A percentile compares a stretch with the other conserved stretches of the same genome.
Conservation (phyloP, 176 grass and related monocot species). For the Poa annua region DNA sequence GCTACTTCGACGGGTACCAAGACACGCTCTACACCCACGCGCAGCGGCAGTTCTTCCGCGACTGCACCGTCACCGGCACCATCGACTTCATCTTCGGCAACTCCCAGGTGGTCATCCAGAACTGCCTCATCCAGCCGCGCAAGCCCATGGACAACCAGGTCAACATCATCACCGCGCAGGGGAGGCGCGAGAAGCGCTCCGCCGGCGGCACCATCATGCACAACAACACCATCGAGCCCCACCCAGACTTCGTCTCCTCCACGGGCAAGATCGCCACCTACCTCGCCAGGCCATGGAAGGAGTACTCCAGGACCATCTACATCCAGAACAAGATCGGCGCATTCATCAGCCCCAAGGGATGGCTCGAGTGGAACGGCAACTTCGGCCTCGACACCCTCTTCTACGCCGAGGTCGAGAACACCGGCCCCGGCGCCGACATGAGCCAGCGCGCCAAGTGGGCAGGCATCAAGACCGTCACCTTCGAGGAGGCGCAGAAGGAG, state of each 20-base stretch:
- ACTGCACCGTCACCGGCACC: constrained; percentile 58
- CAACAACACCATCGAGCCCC: constrained; percentile 79
- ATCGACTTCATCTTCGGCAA: constrained; percentile 85
- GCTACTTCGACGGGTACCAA: constrained; percentile 70
- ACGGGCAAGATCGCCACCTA: constrained; percentile 54
- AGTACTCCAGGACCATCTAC: constrained; percentile 74
- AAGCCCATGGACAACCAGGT: constrained; percentile 70
- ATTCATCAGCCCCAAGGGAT: constrained; percentile 64
- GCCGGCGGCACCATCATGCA: constrained; percentile 59
- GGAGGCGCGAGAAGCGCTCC: constrained; percentile 57
- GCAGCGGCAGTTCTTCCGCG: constrained; percentile 77
- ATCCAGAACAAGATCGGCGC: constrained; percentile 79
- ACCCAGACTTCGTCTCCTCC: constrained; percentile 43
- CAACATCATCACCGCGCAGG: constrained; percentile 83
- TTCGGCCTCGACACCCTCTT: constrained; percentile 76
- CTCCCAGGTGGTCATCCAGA: constrained; percentile 68
- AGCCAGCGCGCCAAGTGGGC: constrained; percentile 73
- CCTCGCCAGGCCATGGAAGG: constrained; percentile 89
- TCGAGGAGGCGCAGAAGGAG: constrained; percentile 56
- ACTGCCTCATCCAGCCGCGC: constrained; percentile 62
- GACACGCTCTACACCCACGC: constrained; percentile 85
- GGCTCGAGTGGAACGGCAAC: constrained; percentile 82
- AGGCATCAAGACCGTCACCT: constrained; percentile 69
- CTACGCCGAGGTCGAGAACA: constrained; percentile 87
- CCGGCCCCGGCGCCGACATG: constrained; percentile 61